Base-by-base conservation (phyloP, 371 early-diverging fungal genomes). In the Apophysomyces variabilis region DNA sequence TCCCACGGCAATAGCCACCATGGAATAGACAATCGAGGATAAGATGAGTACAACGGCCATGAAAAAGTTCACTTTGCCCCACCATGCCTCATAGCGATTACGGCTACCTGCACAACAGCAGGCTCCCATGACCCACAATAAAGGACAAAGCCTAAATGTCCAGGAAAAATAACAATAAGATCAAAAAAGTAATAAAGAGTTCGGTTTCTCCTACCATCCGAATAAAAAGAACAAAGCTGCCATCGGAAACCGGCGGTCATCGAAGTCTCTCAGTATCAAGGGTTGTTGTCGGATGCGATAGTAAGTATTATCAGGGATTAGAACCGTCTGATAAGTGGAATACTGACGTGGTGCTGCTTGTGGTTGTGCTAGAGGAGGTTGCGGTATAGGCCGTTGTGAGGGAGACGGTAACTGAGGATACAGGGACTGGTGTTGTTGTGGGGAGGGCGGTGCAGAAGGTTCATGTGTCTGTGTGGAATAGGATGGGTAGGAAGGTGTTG, bases 51-150 rank as follows among this genome's bases (percentile, higher is more conserved):
- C 39, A 0, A 72, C 54, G 3, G 66, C 67, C 72, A 72, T 72
- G 32, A 66, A 59, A 18, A 68, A 60, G 41, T 72, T 66, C 14
- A 64, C 64, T 21, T 62, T 64, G n/a, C 63, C 63, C 72, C 72
- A 72, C 68, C 68, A 72, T 11, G 63, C 47, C 58, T 72, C 72
- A 44, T 72, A 72, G 12, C 63, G 65, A 44, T 72, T 72, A 26
- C 68, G 62, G 38, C 72, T 64, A 26, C 65, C 71, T 16, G 61
- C 64, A 26, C 72, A 72, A 37, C 72, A 72, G 38, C 72, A 72
- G 16, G 72, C 72, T 21, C 72, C 72, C 12, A 72, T 38, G 1
- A 72, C 59, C 72, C 72, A 72, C 36, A 67, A 38, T 3, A 62
- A 65, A 9, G 72, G 72, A 39, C 65, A 72, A 39, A 72, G 65